Percentiles rank a stretch among this genome's conserved stretches.
phyloP scores from a whole-genome alignment of 75 land plant species.

The Larix kaempferi region DNA sequence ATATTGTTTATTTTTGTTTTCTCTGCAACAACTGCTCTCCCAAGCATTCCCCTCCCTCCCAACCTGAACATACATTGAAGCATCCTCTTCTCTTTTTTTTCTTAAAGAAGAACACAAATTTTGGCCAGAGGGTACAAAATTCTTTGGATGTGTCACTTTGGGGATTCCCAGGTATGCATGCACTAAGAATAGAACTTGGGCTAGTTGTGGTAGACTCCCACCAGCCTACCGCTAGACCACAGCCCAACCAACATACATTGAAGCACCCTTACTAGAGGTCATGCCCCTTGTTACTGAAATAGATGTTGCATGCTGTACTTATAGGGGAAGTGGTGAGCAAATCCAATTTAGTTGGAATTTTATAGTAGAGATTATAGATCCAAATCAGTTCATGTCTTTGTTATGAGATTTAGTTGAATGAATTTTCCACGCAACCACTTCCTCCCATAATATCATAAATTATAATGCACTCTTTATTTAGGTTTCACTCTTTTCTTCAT shows the following conservation, averaged over 20 bases:
- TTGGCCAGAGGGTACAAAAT: no score
- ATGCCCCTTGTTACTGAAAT: background rate
- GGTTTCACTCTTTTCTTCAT: background rate
- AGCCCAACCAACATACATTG: no score
- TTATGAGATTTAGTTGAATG: background rate
- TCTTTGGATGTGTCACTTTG: no score
- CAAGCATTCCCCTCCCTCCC: background rate
- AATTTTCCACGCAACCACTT: background rate
- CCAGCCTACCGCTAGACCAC: no score
- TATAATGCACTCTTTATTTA: background rate
- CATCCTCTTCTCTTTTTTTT: no score
- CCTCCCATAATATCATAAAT: background rate
- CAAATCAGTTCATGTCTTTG: background rate
- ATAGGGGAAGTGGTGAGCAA: background rate
- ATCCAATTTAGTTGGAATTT: background rate
- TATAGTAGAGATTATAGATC: background rate
- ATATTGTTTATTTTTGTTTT: slow-evolving; percentile 4
- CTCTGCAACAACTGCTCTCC: background rate
- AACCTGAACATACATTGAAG: background rate
- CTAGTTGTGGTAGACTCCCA: no score
- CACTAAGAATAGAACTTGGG: no score
- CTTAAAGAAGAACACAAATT: no score
- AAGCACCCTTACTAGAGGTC: background rate
- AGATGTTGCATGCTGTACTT: no score
- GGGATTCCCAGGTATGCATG: no score